Evolutionary conservation across 768 basidiomycete species (phyloP), one percentile per base, ranked within the genome.

Genomic region (Mycena polygramma): DNA sequence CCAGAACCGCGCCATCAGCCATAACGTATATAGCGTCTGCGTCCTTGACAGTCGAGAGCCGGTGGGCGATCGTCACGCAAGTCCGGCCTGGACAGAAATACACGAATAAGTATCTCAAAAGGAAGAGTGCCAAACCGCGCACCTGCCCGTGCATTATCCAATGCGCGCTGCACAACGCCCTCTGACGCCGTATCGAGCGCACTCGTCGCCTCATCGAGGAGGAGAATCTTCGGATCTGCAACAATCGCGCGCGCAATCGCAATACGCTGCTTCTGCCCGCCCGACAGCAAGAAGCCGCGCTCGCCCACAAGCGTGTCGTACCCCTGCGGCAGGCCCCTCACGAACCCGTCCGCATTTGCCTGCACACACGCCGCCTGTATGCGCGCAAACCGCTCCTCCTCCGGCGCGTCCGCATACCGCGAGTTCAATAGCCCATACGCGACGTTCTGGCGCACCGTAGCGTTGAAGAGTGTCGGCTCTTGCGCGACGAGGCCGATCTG

Each of bases 191-290:
- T 94, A 80, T 96, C 95, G 11, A 96, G 85, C 52, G 94, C 95
- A 70, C 89, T 91, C 3, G 95, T 96, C 22, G 93, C 94, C 73
- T 97, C 95, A 69, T 97, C 95, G 53, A 97, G 87, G 19, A 97
- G 86, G 20, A 97, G 81, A 68, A 97, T 93, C 46, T 89, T 85
- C 4, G 95, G 95, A 79, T 96, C 92, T 4, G 92, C 94, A 55
- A 96, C 94, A 74, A 95, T 94, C 11, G 94, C 94, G 55, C 94
- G 91, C 52, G 95, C 95, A 75, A 96, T 97, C 4, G 95, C 95
- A 52, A 96, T 85, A 75, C 95, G 92, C 77, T 97, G 90, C 80
- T 95, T 95, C 83, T 95, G 94, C 26, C 94, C 94, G 63, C 94
- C 94, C 30, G 91, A 92, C 2, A 96, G 82, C 37, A 95, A 81